Base-by-base conservation (phyloP, 2,329 filamentous ascomycete genomes). In the Cryoendolithus antarcticus region DNA sequence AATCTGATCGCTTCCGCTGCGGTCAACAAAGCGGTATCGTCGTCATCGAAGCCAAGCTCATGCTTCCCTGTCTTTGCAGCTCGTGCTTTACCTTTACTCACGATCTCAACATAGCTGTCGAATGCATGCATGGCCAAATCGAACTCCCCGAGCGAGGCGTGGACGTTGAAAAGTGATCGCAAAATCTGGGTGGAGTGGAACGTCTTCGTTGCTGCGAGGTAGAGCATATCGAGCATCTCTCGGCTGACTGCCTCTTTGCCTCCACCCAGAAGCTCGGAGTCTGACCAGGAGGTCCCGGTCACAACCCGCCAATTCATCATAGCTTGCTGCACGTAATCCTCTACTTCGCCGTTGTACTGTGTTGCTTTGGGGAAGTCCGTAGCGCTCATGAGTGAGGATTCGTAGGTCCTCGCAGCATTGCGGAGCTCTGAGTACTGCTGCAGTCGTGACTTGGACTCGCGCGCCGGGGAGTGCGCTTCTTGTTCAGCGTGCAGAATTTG, bases 171-270 rank as follows among this genome's bases (percentile, higher is more conserved):
- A 0, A 98, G 70, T 52, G 88, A 76, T 42, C 89, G 74, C 24
- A 98, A 66, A 45, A 96, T 83, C 7, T 86, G 69, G 1, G 89
- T 93, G 1, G 91, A 98, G 61, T 98, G 91, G 55, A 91, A 98
- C 0, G 88, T 94, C 60, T 91, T 94, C 7, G 82, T 86, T 6
- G 89, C 85, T 13, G 88, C 85, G 30, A 82, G 81, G 60, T 96
- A 98, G 5, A 98, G 70, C 21, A 86, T 83, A 36, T 79, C 88
- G 31, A 98, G 72, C 27, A 93, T 77, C 37, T 78, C 78, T 39
- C 81, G 77, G 46, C 82, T 82, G 11, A 89, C 66, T 13, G 72
- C 75, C 53, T 80, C 77, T 50, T 86, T 82, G 6, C 86, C 88
- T 4, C 83, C 86, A 51, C 80, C 75, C 3, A 85, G 86, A 21